Evolutionary conservation across 805 yeast species (phyloP).

Genomic region (Candida boleticola): DNA sequence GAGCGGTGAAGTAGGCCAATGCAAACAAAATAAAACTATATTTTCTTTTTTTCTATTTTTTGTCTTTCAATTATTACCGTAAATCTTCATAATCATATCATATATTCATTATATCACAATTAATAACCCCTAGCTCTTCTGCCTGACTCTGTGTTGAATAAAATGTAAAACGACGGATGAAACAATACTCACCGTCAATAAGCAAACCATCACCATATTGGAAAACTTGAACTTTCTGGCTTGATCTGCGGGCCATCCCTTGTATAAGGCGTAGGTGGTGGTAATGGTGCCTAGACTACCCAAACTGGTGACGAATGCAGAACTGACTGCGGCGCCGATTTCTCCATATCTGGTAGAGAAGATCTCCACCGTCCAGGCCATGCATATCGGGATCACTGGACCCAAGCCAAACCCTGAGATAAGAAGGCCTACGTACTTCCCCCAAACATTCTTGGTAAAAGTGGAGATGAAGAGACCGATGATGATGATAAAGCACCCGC

Average conservation of each 20-base stretch:
- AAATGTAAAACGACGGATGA: slow-evolving; percentile 33
- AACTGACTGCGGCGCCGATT: slow-evolving; percentile 77
- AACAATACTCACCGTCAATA: slow-evolving; percentile 70
- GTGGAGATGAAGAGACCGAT: slow-evolving; percentile 75
- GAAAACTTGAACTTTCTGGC: slow-evolving; percentile 60
- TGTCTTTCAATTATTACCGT: too few relatives aligned
- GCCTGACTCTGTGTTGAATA: slow-evolving; percentile 30
- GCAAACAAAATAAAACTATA: too few relatives aligned
- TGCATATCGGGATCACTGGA: slow-evolving; percentile 84
- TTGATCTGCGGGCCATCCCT: slow-evolving; percentile 82
- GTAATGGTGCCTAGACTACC: slow-evolving; percentile 85
- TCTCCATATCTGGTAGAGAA: slow-evolving; percentile 73
- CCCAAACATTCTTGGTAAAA: slow-evolving; percentile 71
- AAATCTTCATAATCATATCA: too few relatives aligned
- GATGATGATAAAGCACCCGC: slow-evolving; percentile 65
- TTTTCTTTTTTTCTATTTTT: too few relatives aligned
- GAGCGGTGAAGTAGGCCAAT: too few relatives aligned
- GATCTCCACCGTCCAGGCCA: slow-evolving; percentile 81
- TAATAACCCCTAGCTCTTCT: too few relatives aligned
- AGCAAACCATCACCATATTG: slow-evolving; percentile 79
- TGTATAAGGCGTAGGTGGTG: slow-evolving; percentile 80
- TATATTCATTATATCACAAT: too few relatives aligned
- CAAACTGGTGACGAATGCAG: slow-evolving; percentile 80
- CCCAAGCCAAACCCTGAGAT: slow-evolving; percentile 86
- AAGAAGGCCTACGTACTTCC: slow-evolving; percentile 72